These are phyloP conservation scores for Starmerella tilneyi DNA, from an alignment of 805 yeast species.

Conservation along the genomic window DNA sequence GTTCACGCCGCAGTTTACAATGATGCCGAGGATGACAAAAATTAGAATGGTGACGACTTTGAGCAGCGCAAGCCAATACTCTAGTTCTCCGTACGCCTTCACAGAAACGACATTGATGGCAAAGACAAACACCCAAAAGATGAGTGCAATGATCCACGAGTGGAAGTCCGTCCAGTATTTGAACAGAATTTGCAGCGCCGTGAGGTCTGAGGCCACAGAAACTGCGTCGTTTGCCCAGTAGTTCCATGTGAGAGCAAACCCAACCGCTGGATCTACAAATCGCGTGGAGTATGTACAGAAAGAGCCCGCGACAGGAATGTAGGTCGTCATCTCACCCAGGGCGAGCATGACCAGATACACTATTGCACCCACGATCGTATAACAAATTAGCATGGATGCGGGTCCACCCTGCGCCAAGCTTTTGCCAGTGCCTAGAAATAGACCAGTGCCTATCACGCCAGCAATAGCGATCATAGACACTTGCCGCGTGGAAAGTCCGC, in stretches of 20 bases:
- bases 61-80: constrained; percentile 56
- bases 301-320: constrained; percentile 46
- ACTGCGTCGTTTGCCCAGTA: constrained; percentile 46
- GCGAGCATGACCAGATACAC: constrained; percentile 35
- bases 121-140: constrained; percentile 45
- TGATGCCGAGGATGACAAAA: constrained; percentile 46
- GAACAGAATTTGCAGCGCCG: constrained; percentile 40
- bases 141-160: constrained; percentile 38
- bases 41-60: constrained; percentile 59
- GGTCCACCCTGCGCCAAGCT: constrained; percentile 45
- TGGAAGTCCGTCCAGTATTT: constrained; percentile 39
- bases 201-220: constrained; percentile 40
- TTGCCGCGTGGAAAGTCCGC: constrained; percentile 35
- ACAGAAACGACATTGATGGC: constrained; percentile 42
- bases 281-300: constrained; percentile 42
- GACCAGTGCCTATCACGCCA: constrained; percentile 66
- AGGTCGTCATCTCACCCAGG: constrained; percentile 49
- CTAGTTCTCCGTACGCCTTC: constrained; percentile 45
- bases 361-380: constrained; percentile 37
- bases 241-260: constrained; percentile 43
- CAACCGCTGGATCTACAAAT: constrained; percentile 42
- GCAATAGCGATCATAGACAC: constrained; percentile 65
- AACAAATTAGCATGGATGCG: constrained; percentile 43
- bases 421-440: constrained; percentile 43
- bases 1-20: constrained; percentile 50